Evolutionary conservation across 495 filamentous ascomycete genomes (phyloP), one percentile per base, ranked within the genome.

Genomic region (Melanomma pulvis-pyrius): DNA sequence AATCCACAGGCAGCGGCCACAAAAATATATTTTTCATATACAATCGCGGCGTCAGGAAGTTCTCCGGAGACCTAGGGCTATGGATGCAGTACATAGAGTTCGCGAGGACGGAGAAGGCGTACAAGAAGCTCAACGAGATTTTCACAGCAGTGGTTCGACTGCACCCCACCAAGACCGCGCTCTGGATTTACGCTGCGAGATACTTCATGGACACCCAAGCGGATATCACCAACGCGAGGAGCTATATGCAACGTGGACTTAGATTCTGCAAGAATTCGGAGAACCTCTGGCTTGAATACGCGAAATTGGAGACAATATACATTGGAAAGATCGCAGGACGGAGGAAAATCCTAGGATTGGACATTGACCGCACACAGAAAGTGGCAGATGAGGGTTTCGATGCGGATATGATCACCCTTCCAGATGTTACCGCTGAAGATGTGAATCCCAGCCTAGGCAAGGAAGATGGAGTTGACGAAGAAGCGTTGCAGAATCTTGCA

Each of bases 41-140:
- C 28, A 92, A 97, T 73, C 88, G 94, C 36, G 92, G 87, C 26
- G 93, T 92, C 13, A 84, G 85, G 74, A 93, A 90, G 69, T 94
- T 97, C 74, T 88, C 88, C 2, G 93, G 92, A 1, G 89, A 90
- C 72, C 59, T 93, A 13, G 85, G 82, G 12, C 79, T 98, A n/a
- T 99, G 94, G 94, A 85, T 91, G 74, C 89, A 93, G 68, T 97
- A 96, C 74, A 86, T 97, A 51, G 86, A 90, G 44, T 97, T 90
- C 77, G 88, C 90, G 5, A 80, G 85, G 65, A 80, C 86, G 66
- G 86, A 92, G 74, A 90, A 89, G 70, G 87, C 92, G 2, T 85
- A 83, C 61, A 93, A 92, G 76, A 91, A 91, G 65, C 87, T 96
- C 63, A 83, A 87, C 25, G 85, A 87, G 61, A 85, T 94, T 56